Conservation (phyloP, 2,329 filamentous ascomycete species). For the Cordyceps cicadae region DNA sequence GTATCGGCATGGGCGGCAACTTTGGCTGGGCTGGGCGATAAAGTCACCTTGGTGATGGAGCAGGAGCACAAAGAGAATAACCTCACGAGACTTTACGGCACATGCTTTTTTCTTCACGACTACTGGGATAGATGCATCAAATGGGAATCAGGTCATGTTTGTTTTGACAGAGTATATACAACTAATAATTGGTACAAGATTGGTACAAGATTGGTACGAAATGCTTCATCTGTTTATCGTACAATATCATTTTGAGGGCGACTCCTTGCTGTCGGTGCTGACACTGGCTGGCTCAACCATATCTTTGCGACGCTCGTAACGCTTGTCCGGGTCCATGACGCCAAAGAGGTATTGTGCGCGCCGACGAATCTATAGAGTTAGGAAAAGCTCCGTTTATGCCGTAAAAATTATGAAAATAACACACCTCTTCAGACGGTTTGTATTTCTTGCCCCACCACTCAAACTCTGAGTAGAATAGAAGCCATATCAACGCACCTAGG, state of each 20-base stretch:
- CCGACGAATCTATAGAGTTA: slow-evolving; percentile 24
- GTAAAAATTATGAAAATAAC: background rate
- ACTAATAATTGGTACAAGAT: slow-evolving; percentile 22
- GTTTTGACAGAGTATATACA: slow-evolving; percentile 11
- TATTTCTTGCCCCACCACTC: slow-evolving; percentile 36
- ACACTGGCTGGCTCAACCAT: slow-evolving; percentile 23
- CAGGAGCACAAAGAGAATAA: background rate
- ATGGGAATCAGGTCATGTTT: background rate
- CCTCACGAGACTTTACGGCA: background rate
- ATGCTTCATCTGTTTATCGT: slow-evolving; percentile 19
- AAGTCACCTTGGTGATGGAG: background rate
- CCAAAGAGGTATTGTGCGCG: slow-evolving; percentile 33
- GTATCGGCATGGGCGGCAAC: slow-evolving; percentile 50
- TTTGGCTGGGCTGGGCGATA: slow-evolving; percentile 45
- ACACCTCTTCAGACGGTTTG: slow-evolving; percentile 34
- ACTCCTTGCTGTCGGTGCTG: slow-evolving; percentile 15
- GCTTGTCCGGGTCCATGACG: slow-evolving; percentile 32
- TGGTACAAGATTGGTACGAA: slow-evolving; percentile 25
- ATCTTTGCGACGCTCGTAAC: slow-evolving; percentile 33
- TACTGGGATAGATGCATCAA: slow-evolving; percentile 4
- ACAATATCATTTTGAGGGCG: slow-evolving; percentile 21
- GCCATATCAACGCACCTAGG: slow-evolving; percentile 29
- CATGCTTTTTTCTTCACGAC: background rate
- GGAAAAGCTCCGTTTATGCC: background rate
- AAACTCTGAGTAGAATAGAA: slow-evolving; percentile 35